These are phyloP conservation scores for Hypsizygus ulmarius DNA, from an alignment of 1,284 basidiomycete genomes.

Conservation along the genomic window DNA sequence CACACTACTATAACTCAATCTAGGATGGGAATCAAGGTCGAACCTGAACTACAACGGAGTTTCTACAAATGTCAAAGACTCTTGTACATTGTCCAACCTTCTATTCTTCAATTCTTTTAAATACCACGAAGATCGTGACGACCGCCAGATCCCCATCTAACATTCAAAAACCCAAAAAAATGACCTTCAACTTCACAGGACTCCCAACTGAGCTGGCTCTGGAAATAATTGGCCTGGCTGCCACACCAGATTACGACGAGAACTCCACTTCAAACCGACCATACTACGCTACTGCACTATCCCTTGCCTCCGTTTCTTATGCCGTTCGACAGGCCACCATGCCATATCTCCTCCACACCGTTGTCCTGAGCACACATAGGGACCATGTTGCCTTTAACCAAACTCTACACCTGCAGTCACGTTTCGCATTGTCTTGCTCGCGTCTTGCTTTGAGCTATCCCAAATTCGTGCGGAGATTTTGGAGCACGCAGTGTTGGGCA, in stretches of 20 bases:
- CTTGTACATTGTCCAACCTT: neutral
- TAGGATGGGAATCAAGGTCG: too few relatives aligned
- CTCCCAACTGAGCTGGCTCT: conserved; percentile 36
- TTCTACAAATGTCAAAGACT: neutral
- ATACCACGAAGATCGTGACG: neutral
- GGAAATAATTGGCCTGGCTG: conserved; percentile 31
- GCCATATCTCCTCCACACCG: conserved; percentile 37
- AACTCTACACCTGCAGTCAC: conserved; percentile 27
- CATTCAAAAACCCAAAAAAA: neutral
- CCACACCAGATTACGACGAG: conserved; percentile 16
- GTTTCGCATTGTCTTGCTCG: conserved; percentile 14
- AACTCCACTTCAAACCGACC: neutral
- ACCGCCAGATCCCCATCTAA: neutral
- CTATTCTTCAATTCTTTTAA: conserved; percentile 32
- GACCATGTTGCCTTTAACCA: conserved; percentile 31
- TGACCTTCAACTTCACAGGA: conserved; percentile 11
- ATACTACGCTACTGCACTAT: conserved; percentile 29
- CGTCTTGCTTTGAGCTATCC: conserved; percentile 32
- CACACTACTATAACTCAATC: too few relatives aligned
- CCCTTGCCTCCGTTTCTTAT: conserved; percentile 33
- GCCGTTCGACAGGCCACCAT: conserved; percentile 31
- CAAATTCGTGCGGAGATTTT: conserved; percentile 30
- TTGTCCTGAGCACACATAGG: conserved; percentile 27
- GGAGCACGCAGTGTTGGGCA: conserved; percentile 30
- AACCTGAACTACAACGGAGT: too few relatives aligned